Percentiles rank a stretch among this genome's conserved stretches.
phyloP scores from a whole-genome alignment of 2,329 filamentous ascomycete species.

The Colletotrichum sublineola region DNA sequence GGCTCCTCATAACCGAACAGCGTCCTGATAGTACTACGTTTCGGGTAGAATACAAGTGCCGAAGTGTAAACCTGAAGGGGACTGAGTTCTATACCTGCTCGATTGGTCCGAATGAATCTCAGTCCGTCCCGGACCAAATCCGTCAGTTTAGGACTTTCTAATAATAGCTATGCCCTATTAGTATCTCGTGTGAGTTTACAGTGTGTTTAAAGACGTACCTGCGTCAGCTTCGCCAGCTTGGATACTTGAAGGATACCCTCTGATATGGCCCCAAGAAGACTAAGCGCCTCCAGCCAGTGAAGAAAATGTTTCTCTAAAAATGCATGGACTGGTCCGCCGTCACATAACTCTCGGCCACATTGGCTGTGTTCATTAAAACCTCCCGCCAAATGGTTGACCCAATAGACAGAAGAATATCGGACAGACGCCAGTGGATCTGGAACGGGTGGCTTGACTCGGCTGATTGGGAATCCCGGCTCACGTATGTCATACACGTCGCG shows the following conservation, averaged over 20 bases:
- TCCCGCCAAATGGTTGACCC: constrained; percentile 43
- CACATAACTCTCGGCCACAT: background rate
- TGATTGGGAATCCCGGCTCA: constrained; percentile 23
- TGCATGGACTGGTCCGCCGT: background rate
- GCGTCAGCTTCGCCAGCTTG: background rate
- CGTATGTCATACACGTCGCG: constrained; percentile 53
- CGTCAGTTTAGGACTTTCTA: background rate
- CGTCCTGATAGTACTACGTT: background rate
- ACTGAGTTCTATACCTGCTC: background rate
- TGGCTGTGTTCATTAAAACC: rapidly evolving
- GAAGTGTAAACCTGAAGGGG: background rate
- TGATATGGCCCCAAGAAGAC: background rate
- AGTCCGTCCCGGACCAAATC: background rate
- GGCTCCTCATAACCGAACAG: background rate
- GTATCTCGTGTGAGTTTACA: too few species aligned
- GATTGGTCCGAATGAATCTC: background rate
- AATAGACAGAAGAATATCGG: constrained; percentile 45
- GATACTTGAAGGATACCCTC: background rate
- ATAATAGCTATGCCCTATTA: background rate
- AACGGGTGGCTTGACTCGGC: constrained; percentile 15
- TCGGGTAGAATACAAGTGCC: background rate
- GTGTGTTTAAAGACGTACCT: background rate
- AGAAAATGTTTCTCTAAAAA: background rate
- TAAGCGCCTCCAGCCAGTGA: background rate
- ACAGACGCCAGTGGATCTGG: constrained; percentile 36